Evolutionary conservation across 2,329 filamentous ascomycete species (phyloP).

Genomic region (Neocucurbitaria cava): DNA sequence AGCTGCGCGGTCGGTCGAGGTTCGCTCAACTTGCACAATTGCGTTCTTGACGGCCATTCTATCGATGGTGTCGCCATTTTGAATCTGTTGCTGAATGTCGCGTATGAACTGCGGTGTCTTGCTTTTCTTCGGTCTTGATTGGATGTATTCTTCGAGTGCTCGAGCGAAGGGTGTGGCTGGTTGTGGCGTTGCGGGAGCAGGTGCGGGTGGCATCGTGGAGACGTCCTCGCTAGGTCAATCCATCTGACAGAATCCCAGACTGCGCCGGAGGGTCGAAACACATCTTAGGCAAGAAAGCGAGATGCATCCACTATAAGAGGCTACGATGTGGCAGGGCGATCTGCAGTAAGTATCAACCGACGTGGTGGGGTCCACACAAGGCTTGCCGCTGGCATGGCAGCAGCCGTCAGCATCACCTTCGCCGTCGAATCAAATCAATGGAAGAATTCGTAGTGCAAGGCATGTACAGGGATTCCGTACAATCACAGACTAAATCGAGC

Average conservation of each 20-base stretch:
- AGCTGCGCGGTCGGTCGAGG: constrained; percentile 1
- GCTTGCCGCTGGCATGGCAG: neutral
- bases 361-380: neutral
- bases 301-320: neutral
- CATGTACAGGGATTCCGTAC: neutral
- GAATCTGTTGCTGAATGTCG: neutral
- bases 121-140: constrained; percentile 1
- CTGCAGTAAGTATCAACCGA: neutral
- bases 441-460: neutral
- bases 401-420: neutral
- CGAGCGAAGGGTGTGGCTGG: neutral
- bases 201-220: neutral
- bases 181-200: neutral
- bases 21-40: neutral
- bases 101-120: constrained; percentile 3
- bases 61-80: constrained; percentile 1
- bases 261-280: neutral
- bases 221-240: neutral
- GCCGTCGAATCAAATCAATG: neutral
- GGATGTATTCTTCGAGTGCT: constrained; percentile 1
- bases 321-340: neutral
- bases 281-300: neutral
- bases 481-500: neutral
- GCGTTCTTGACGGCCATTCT: neutral
- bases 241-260: neutral